Percentiles rank a stretch among this genome's conserved stretches.
phyloP scores from a whole-genome alignment of 768 basidiomycete genomes.

The Phylloporus sp. region DNA sequence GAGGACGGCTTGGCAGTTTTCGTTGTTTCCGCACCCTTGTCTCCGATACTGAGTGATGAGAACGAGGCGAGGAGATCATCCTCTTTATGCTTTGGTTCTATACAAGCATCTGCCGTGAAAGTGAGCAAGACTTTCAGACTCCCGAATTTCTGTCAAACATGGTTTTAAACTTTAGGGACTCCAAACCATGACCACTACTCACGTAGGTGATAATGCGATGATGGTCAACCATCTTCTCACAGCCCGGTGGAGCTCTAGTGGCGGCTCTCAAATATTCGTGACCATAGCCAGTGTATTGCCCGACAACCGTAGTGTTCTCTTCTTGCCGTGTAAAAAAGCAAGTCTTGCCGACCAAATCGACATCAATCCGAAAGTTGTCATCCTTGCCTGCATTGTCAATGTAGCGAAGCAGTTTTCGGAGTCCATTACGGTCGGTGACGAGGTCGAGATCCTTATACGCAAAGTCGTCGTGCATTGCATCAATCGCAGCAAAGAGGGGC shows the following conservation, averaged over 20 bases:
- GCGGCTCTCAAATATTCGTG: conserved; percentile 58
- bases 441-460: conserved; percentile 36
- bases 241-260: conserved; percentile 45
- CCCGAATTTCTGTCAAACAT: conserved; percentile 45
- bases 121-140: conserved; percentile 57
- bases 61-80: conserved; percentile 27
- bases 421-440: conserved; percentile 62
- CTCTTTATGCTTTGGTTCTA: conserved; percentile 15
- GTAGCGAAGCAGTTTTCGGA: conserved; percentile 64
- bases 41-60: conserved; percentile 19
- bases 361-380: conserved; percentile 63
- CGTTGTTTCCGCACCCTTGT: background rate
- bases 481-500: conserved; percentile 59
- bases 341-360: conserved; percentile 59
- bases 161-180: background rate
- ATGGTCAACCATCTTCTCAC: conserved; percentile 51
- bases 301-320: conserved; percentile 26
- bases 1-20: background rate
- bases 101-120: conserved; percentile 50
- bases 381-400: conserved; percentile 14
- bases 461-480: conserved; percentile 33
- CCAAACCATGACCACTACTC: conserved; percentile 21
- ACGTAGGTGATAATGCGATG: conserved; percentile 64
- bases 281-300: conserved; percentile 45
- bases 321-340: conserved; percentile 58